phyloP scores from a whole-genome alignment of 2,329 filamentous ascomycete species.

The Neonectria faginata region DNA sequence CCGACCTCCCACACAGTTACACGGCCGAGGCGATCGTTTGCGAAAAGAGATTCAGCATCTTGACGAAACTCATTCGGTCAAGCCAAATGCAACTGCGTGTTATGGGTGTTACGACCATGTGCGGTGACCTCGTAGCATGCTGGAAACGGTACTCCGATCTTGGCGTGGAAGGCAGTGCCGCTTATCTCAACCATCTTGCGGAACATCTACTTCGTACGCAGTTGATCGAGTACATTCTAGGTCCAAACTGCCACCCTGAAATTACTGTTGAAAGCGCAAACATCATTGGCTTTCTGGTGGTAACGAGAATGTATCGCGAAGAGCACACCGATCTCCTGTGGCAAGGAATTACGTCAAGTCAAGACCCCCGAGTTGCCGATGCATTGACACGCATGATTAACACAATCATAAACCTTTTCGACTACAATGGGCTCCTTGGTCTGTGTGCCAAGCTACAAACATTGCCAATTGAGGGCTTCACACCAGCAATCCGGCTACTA shows the following conservation, averaged over 20 bases:
- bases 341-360: constrained; percentile 83
- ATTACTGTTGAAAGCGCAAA: constrained; percentile 85
- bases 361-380: constrained; percentile 86
- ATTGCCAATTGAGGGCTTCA: constrained; percentile 73
- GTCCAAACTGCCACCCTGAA: constrained; percentile 91
- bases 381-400: constrained; percentile 77
- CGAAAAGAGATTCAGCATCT: constrained; percentile 77
- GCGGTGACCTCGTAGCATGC: constrained; percentile 73
- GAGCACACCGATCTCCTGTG: constrained; percentile 84
- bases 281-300: constrained; percentile 86
- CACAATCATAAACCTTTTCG: constrained; percentile 61
- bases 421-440: constrained; percentile 67
- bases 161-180: constrained; percentile 52
- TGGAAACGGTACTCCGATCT: constrained; percentile 70
- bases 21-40: constrained; percentile 64
- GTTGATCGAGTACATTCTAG: constrained; percentile 87
- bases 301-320: constrained; percentile 78
- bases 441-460: constrained; percentile 77
- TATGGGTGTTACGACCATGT: constrained; percentile 80
- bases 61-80: constrained; percentile 80
- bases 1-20: constrained; percentile 53
- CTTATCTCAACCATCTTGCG: constrained; percentile 75
- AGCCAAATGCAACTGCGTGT: constrained; percentile 93
- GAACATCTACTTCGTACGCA: constrained; percentile 76
- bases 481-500: constrained; percentile 69